A percentile compares a stretch with the other conserved stretches of the same genome.
These are phyloP conservation scores for Cystofilobasidium macerans DNA, from an alignment of 768 basidiomycete genomes.

Conservation along the genomic window DNA sequence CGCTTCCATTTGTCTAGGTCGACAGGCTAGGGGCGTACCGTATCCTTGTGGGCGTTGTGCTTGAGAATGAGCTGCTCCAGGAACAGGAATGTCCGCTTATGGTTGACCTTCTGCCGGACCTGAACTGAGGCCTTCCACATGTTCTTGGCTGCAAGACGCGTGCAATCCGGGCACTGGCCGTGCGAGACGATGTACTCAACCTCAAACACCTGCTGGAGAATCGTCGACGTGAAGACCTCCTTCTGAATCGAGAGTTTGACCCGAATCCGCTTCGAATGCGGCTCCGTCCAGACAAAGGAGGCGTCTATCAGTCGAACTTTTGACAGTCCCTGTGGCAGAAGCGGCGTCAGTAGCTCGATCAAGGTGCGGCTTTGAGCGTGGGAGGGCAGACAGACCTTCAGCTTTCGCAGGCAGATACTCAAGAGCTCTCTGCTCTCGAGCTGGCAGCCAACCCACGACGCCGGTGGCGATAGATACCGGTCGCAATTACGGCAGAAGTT, in stretches of 20 bases:
- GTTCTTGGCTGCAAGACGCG: constrained; percentile 91
- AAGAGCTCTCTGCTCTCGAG: constrained; percentile 89
- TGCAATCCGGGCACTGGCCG: constrained; percentile 88
- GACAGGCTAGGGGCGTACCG: neutral
- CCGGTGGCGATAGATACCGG: constrained; percentile 82
- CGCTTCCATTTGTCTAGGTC: neutral
- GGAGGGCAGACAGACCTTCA: constrained; percentile 51
- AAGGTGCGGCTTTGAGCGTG: neutral
- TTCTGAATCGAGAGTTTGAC: constrained; percentile 96
- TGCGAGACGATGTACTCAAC: constrained; percentile 69
- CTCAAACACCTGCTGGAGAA: constrained; percentile 94
- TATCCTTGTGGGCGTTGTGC: constrained; percentile 75
- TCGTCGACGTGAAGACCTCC: constrained; percentile 89
- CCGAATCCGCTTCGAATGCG: constrained; percentile 83
- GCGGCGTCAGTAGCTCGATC: too few species aligned
- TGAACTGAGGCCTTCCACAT: constrained; percentile 98
- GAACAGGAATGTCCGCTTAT: constrained; percentile 95
- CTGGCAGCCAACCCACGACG: constrained; percentile 69
- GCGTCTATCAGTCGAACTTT: constrained; percentile 97
- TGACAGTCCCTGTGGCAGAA: constrained; percentile 51
- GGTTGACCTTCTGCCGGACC: constrained; percentile 96
- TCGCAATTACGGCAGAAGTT: constrained; percentile 94
- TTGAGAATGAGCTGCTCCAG: constrained; percentile 95
- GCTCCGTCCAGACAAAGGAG: constrained; percentile 98
- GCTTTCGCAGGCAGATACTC: constrained; percentile 85